Base-by-base conservation (phyloP, 306 rosid species). In the Erythrophleum fordii region DNA sequence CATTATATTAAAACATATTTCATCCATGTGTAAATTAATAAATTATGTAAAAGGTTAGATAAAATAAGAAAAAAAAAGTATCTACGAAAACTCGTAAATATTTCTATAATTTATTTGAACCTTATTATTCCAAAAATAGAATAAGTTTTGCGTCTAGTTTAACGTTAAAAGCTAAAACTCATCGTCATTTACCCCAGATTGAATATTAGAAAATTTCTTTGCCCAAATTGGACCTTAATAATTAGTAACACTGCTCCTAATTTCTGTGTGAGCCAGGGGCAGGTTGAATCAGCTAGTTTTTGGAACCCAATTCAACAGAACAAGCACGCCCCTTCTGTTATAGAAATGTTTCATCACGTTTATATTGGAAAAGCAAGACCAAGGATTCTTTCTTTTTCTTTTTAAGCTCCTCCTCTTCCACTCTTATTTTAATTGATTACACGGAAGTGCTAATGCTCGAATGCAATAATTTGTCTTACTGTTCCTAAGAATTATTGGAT, bases 351-450 rank as follows among this genome's bases (percentile, higher is more conserved):
- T 42, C 25, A 5, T 66, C 55, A 25, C 6, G 29, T 26, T 78
- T 53, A 76, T 29, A 20, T 39, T 0, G 45, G 70, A 59, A 80
- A 75, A 69, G 81, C 71, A 61, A 39, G 67, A 44, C 5, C 34
- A 75, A 55, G 13, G 26, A 22, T 25, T 18, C 20, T 5, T 28
- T 68, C n/a, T n/a, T 69, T 69, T 22, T 34, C 18, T 44, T 44
- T 0, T 18, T 16, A n/a, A n/a, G 53, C 18, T 44, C 60, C 11
- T 53, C 41, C 56, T 56, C 12, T n/a, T 59, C 17, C 59, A 55
- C 79, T 61, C n/a, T 39, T 69, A 48, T 35, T 18, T 77, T 37
- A 80, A 80, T 80, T 85, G 80, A 72, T 78, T 77, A 66, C 83
- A 77, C 83, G 88, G 39, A 81, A 46, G 68, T 85, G 51, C 16